phyloP scores from a whole-genome alignment of 208 protist species.

The Tritrichomonas musculus region DNA sequence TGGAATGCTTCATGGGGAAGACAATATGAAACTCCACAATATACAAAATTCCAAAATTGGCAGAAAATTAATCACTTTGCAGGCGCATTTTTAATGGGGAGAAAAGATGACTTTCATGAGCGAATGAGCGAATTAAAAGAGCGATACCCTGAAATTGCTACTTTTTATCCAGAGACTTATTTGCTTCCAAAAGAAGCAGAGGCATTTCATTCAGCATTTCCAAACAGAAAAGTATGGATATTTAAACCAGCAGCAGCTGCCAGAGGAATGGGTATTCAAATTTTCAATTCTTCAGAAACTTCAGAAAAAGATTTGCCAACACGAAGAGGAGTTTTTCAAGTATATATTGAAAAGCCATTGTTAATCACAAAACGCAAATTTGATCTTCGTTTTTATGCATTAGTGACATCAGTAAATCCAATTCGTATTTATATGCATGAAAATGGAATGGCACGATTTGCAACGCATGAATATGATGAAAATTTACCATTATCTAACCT shows the following conservation, averaged over 20 bases:
- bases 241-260: neutral
- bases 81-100: neutral
- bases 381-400: conserved; percentile 44
- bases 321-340: neutral
- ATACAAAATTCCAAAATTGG: neutral
- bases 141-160: neutral
- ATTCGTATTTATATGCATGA: conserved; percentile 47
- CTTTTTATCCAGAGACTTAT: neutral
- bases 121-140: neutral
- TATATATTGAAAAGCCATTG: conserved; percentile 7
- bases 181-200: neutral
- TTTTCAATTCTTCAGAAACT: neutral
- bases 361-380: neutral
- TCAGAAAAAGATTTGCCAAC: neutral
- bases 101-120: conserved; percentile 13
- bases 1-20: neutral
- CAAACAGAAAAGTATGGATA: neutral
- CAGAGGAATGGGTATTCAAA: neutral
- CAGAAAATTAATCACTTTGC: conserved; percentile 25
- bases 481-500: neutral
- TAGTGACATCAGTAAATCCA: conserved; percentile 47
- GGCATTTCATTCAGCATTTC: neutral
- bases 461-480: neutral
- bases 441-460: conserved; percentile 36
- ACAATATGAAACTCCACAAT: neutral